A percentile compares a stretch with the other conserved stretches of the same genome.
Conservation (phyloP, 2,329 filamentous ascomycete genomes). For the Fusarium siculi region DNA sequence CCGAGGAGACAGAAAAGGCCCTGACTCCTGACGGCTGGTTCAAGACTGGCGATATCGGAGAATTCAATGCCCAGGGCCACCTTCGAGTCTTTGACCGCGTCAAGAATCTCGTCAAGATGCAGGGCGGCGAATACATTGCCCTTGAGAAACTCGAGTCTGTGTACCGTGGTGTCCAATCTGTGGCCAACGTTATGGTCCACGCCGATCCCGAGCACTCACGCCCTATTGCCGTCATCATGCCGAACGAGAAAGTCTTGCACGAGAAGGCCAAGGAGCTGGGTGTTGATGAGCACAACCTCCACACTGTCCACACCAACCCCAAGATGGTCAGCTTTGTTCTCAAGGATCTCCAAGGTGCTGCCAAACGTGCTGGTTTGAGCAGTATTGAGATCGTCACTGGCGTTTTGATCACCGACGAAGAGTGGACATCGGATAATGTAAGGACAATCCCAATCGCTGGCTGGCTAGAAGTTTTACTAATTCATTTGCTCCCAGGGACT, state of each 20-base stretch:
- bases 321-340: constrained; percentile 71
- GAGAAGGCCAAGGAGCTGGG: constrained; percentile 69
- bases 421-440: constrained; percentile 88
- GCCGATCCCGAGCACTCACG: constrained; percentile 79
- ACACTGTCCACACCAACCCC: constrained; percentile 73
- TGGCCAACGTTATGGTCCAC: constrained; percentile 89
- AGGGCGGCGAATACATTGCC: constrained; percentile 95
- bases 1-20: constrained; percentile 82
- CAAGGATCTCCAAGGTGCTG: constrained; percentile 75
- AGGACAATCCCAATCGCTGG: constrained; percentile 53
- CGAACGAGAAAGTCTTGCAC: constrained; percentile 71
- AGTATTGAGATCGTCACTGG: constrained; percentile 80
- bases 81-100: constrained; percentile 92
- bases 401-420: constrained; percentile 82
- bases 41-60: constrained; percentile 94
- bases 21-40: constrained; percentile 93
- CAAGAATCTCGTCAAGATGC: constrained; percentile 98
- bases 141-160: constrained; percentile 95
- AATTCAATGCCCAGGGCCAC: constrained; percentile 84
- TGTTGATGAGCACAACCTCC: constrained; percentile 74
- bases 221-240: constrained; percentile 83
- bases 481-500: constrained; percentile 57
- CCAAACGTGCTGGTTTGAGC: constrained; percentile 72
- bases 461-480: constrained; percentile 33
- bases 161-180: constrained; percentile 82